phyloP scores from a whole-genome alignment of 768 basidiomycete species.

The Steccherinum ochraceum region DNA sequence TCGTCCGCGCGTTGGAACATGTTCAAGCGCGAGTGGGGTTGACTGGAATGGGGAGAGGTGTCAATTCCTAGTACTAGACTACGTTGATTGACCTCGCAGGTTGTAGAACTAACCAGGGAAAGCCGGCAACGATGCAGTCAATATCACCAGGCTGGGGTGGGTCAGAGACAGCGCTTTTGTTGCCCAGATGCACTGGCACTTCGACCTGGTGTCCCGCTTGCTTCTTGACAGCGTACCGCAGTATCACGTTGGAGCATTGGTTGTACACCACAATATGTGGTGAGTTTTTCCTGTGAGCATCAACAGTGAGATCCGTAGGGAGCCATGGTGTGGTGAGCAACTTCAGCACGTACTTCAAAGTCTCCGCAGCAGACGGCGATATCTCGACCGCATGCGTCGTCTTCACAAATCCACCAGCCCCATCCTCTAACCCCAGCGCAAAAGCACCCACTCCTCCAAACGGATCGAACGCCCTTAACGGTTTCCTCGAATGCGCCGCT shows the following conservation, averaged over 20 bases:
- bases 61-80: neutral
- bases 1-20: constrained; percentile 67
- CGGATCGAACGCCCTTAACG: constrained; percentile 32
- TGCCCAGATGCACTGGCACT: constrained; percentile 34
- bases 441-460: constrained; percentile 55
- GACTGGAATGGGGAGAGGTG: constrained; percentile 38
- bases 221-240: constrained; percentile 51
- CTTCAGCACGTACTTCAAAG: constrained; percentile 43
- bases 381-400: constrained; percentile 68
- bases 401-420: constrained; percentile 44
- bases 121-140: constrained; percentile 61
- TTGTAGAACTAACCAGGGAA: constrained; percentile 57
- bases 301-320: neutral
- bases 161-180: constrained; percentile 31
- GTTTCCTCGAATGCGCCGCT: constrained; percentile 7
- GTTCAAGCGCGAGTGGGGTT: constrained; percentile 68
- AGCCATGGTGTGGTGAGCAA: no score
- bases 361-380: constrained; percentile 66
- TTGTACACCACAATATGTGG: constrained; percentile 53
- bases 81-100: no score
- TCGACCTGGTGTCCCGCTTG: constrained; percentile 20
- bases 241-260: constrained; percentile 61
- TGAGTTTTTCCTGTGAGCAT: constrained; percentile 41
- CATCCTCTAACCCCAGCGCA: constrained; percentile 47
- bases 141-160: constrained; percentile 48